Evolutionary conservation across 495 filamentous ascomycete genomes (phyloP), one percentile per base, ranked within the genome.

Genomic region (Xylaria longipes): DNA sequence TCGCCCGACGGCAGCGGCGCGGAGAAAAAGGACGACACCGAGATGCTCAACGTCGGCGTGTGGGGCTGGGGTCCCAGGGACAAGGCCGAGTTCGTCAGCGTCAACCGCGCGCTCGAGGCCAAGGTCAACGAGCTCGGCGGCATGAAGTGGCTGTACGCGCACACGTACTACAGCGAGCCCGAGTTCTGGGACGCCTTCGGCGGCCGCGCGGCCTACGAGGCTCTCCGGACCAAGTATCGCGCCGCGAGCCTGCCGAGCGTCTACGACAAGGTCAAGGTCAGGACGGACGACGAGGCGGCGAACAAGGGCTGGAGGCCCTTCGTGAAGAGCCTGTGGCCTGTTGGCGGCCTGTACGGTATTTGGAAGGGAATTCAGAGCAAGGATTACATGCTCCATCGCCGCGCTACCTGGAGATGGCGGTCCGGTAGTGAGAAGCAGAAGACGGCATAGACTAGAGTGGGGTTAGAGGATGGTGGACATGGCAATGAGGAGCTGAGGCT

Each of bases 71-170:
- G 85, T 17, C 85, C 85, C 0, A 57, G 72, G 8, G 68, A 82
- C 39, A 79, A 76, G 17, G 72, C 67, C 7, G 75, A 80, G 37
- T 87, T 87, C 72, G 78, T 93, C 8, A 70, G 73, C 0, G 86
- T 85, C 67, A 94, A 95, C 80, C 84, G 89, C 5, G 84, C 84
- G 20, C 79, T 95, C 9, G 93, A 95, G 78, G 72, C 76, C 0
- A 89, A 89, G 66, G 83, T 95, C 11, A 82, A 80, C 15, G 87
- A 87, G 67, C 83, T 95, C 3, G 88, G 90, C 20, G 93, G 93
- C 9, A 87, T 85, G 80, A 89, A 89, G 79, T 89, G 87, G 87
- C 78, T 89, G 35, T 89, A 90, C 76, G 88, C 88, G 6, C 88
- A 89, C 72, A 87, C 86, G 6, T 90, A 89, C 73, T 90, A 90